phyloP scores from a whole-genome alignment of 129 eudicot genomes.

The Saposhnikovia divaricata region DNA sequence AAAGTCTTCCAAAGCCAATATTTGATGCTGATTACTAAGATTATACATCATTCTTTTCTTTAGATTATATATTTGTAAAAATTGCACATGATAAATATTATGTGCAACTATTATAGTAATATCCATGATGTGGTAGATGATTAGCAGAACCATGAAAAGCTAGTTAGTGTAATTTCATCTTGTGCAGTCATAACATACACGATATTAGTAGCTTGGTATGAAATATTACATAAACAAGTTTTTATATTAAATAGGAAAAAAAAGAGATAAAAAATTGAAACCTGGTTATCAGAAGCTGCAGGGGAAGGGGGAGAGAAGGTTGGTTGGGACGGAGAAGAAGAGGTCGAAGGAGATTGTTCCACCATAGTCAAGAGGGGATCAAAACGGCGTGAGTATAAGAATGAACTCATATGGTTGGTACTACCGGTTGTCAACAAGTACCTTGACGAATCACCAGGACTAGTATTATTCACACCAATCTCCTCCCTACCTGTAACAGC shows the following conservation, averaged over 20 bases:
- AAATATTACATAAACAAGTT: not conserved
- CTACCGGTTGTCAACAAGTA: not conserved
- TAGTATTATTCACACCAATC: constrained; percentile 18
- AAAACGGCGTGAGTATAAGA: not conserved
- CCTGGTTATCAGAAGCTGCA: not conserved
- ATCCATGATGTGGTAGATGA: not conserved
- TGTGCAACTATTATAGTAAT: not conserved
- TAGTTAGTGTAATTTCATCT: not conserved
- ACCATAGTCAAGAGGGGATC: not conserved
- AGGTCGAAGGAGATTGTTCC: not conserved
- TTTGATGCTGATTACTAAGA: not conserved
- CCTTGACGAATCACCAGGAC: not conserved
- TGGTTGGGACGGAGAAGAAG: not conserved
- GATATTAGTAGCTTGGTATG: not conserved
- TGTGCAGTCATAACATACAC: not conserved
- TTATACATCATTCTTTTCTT: not conserved
- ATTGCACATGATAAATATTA: not conserved
- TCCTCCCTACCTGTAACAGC: not conserved
- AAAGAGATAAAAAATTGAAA: not conserved
- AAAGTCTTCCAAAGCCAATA: not conserved
- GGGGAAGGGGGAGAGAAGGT: not conserved
- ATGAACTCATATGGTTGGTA: not conserved
- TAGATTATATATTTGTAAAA: not conserved
- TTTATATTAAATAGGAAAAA: not conserved
- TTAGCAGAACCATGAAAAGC: not conserved